phyloP scores from a whole-genome alignment of 225 moss, liverwort and hornwort species.

The Sphagnum tenellum region DNA sequence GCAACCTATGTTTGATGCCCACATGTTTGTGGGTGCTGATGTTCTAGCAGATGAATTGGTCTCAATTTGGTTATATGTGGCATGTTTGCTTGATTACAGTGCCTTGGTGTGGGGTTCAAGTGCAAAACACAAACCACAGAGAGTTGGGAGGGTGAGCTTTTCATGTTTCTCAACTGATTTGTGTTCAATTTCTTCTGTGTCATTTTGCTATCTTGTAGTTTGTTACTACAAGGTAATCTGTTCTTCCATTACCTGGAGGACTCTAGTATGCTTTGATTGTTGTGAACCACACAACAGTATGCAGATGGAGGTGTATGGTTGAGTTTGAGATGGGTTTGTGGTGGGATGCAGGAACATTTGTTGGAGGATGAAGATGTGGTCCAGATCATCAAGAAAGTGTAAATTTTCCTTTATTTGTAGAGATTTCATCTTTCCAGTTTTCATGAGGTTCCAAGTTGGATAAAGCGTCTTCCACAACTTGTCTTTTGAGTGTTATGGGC shows the following conservation, averaged over 20 bases:
- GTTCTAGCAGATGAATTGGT: background rate
- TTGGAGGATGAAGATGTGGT: slow-evolving; percentile 89
- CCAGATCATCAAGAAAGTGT: slow-evolving; percentile 97
- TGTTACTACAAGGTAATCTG: no score
- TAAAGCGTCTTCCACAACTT: no score
- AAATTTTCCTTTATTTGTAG: slow-evolving; percentile 1
- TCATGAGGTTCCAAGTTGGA: no score
- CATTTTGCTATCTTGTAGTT: no score
- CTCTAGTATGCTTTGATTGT: background rate
- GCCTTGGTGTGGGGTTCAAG: slow-evolving; percentile 96
- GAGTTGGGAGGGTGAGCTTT: slow-evolving; percentile 66
- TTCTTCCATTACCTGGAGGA: no score
- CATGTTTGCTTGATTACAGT: slow-evolving; percentile 25
- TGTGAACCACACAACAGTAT: background rate
- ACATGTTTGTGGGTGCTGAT: background rate
- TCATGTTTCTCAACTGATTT: background rate
- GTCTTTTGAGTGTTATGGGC: no score
- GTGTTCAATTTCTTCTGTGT: background rate
- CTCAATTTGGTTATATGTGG: background rate
- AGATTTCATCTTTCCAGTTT: no score
- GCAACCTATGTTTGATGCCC: no score
- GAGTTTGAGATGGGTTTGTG: background rate
- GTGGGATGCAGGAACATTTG: slow-evolving; percentile 47
- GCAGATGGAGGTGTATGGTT: background rate
- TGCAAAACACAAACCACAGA: slow-evolving; percentile 90